Evolutionary conservation across 352 stramenopile genomes (phyloP), one percentile per base, ranked within the genome.

Genomic region (Phytophthora pseudosyringae): DNA sequence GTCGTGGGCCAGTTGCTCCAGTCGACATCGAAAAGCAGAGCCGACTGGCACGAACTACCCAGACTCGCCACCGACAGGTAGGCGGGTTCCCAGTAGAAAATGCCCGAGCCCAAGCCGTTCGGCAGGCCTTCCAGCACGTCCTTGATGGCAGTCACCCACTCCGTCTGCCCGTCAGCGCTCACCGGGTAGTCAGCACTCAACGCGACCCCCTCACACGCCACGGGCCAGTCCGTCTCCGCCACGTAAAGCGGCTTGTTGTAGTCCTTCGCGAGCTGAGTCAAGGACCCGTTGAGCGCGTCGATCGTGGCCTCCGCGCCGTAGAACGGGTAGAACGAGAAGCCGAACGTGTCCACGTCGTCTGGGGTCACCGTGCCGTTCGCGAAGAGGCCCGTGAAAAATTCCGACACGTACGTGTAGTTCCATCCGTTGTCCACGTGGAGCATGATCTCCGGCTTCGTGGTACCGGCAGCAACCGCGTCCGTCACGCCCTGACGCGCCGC

Each of bases 311-410:
- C 49, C 16, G 51, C 71, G 13, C 46, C 56, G 53, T 78, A 78
- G 60, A 69, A 75, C 39, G 67, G 71, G 54, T 76, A 78, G 58
- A 78, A 78, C 12, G 67, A 76, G 32, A 78, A 70, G 10, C 71
- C 71, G 25, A 78, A 62, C 11, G 53, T 33, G 26, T 75, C 70
- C 12, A 78, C 61, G 31, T 78, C 70, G 49, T 73, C 57, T 5
- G 45, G 63, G 0, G 46, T 57, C 52, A 78, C 70, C 0, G 59
- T 73, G 9, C 70, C 70, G 3, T 64, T 75, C 1, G 66, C 66
- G n/a, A 78, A 78, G 5, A 78, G 56, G 7, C 61, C 48, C 25
- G 64, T 46, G 49, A 78, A 75, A 16, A 75, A 78, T 18, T 60
- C 62, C n/a, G 53, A 51, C 25, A 75, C 40, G 38, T 71, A 75